Percentiles rank a stretch among this genome's conserved stretches.
Evolutionary conservation across 2,329 filamentous ascomycete species (phyloP).

Genomic region (Hypomyces perniciosus): DNA sequence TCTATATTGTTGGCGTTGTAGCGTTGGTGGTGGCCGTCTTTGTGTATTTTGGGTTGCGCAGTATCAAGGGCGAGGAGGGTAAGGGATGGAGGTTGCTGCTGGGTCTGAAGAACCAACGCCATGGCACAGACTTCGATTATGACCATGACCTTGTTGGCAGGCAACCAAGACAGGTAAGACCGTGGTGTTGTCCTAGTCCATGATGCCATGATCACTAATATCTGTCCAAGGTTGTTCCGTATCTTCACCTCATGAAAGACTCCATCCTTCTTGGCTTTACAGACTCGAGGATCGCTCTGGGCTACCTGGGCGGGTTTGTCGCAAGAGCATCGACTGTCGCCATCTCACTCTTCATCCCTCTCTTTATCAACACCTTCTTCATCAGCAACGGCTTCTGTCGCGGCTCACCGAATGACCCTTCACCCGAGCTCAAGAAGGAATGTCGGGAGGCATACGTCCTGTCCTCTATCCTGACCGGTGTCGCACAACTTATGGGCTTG

Average conservation of each 20-base stretch:
- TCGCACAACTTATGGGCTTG: conserved; percentile 80
- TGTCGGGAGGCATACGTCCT: conserved; percentile 85
- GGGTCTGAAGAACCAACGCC: conserved; percentile 26
- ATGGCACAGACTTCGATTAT: conserved; percentile 13
- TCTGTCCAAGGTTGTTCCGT: conserved; percentile 41
- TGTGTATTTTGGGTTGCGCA: conserved; percentile 72
- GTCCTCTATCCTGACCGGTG: conserved; percentile 79
- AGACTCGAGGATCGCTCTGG: conserved; percentile 74
- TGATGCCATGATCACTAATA: conserved; percentile 12
- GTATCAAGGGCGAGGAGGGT: conserved; percentile 64
- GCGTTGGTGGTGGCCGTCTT: conserved; percentile 66
- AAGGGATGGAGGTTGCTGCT: conserved; percentile 64
- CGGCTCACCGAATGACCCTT: conserved; percentile 56
- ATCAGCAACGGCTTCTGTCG: conserved; percentile 74
- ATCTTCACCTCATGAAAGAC: conserved; percentile 53
- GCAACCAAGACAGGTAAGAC: conserved; percentile 22
- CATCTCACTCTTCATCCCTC: conserved; percentile 88
- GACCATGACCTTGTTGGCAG: not conserved
- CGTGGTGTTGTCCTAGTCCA: not conserved
- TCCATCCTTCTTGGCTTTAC: conserved; percentile 65
- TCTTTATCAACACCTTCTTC: conserved; percentile 90
- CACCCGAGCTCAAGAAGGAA: conserved; percentile 72
- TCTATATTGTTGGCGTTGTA: conserved; percentile 75
- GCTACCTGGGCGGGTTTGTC: conserved; percentile 91
- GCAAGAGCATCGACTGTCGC: conserved; percentile 90